Conservation (phyloP, 1,139 yeast species). For the Scheffersomyces illinoinensis region DNA sequence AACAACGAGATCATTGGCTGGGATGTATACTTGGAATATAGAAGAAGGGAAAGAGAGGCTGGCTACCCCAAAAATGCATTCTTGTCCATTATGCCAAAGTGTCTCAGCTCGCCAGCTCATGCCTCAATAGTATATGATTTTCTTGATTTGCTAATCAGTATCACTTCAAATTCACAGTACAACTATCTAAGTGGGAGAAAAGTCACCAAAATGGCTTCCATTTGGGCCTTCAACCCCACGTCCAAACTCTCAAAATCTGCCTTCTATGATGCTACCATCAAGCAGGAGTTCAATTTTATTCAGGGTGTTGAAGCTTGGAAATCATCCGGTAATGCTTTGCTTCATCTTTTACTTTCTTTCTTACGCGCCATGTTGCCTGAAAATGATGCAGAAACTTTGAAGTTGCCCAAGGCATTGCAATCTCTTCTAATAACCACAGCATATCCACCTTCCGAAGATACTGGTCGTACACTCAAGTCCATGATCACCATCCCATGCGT, state of each 20-base stretch:
- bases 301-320: constrained; percentile 80
- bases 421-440: constrained; percentile 60
- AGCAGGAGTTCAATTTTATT: constrained; percentile 48
- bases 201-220: constrained; percentile 76
- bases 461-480: constrained; percentile 33
- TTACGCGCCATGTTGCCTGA: constrained; percentile 78
- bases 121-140: constrained; percentile 89
- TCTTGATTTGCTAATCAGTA: constrained; percentile 74
- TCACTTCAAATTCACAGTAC: constrained; percentile 79
- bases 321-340: constrained; percentile 81
- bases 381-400: constrained; percentile 54
- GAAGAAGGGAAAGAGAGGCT: constrained; percentile 61
- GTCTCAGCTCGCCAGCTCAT: constrained; percentile 81
- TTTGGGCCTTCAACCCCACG: constrained; percentile 75
- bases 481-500: constrained; percentile 58
- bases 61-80: constrained; percentile 73
- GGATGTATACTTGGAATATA: constrained; percentile 76
- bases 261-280: constrained; percentile 44
- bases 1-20: constrained; percentile 82
- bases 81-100: constrained; percentile 77
- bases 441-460: constrained; percentile 58
- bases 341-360: constrained; percentile 76
- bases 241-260: constrained; percentile 27
- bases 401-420: constrained; percentile 65
- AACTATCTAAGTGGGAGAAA: constrained; percentile 81